Evolutionary conservation across 2,329 filamentous ascomycete genomes (phyloP).

Genomic region (Paecilomyces sp.): DNA sequence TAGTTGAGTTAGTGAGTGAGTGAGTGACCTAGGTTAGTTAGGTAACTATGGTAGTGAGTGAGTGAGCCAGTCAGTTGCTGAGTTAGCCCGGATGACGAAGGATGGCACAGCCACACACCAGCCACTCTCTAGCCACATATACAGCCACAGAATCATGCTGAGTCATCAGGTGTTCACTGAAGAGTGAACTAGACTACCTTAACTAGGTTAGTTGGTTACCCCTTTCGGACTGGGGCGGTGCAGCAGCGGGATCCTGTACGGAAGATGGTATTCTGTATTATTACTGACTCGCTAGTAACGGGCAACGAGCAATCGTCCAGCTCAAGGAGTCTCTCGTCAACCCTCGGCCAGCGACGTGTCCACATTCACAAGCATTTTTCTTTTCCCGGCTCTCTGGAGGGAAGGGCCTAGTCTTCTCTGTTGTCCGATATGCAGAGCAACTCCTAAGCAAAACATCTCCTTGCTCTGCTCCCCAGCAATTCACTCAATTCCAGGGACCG

Average conservation of each 20-base stretch:
- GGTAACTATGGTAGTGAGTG: too few species aligned
- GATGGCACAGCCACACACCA: neutral
- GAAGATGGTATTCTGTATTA: too few species aligned
- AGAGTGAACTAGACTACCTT: too few species aligned
- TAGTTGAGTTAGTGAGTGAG: too few species aligned
- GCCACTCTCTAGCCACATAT: neutral
- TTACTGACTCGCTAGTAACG: neutral
- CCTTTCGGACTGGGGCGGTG: neutral
- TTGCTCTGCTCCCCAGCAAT: neutral
- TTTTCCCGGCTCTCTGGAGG: neutral
- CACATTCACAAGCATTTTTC: neutral
- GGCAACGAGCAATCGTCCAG: neutral
- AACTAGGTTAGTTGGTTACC: too few species aligned
- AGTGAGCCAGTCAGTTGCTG: neutral
- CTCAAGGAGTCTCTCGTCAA: neutral
- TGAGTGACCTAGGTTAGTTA: too few species aligned
- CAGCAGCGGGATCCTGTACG: neutral
- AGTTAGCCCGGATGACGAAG: slow-evolving; percentile 24
- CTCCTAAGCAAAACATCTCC: neutral
- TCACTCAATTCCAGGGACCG: neutral
- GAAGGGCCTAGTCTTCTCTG: too few species aligned
- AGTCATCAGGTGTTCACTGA: too few species aligned
- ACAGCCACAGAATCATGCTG: slow-evolving; percentile 18
- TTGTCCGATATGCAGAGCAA: neutral
- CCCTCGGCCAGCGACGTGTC: neutral